Base-by-base conservation (phyloP, 345 rosid species). In the Theobroma cacao region DNA sequence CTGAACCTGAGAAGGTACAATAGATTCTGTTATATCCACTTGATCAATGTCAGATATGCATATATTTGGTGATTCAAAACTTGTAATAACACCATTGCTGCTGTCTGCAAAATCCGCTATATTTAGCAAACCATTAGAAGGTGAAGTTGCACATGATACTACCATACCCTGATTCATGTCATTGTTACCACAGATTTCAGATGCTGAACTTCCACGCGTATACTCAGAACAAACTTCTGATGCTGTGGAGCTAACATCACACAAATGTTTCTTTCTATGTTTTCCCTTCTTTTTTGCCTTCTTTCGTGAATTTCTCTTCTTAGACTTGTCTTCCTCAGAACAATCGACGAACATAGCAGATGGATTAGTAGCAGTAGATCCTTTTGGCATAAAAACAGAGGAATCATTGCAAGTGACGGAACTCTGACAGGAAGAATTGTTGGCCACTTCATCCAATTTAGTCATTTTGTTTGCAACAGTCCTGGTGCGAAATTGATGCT, bases 261-360 rank as follows among this genome's bases (percentile, higher is more conserved):
- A 33, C 17, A 77, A 62, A 79, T 58, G 60, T 61, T 78, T 86
- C 75, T 79, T 83, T 65, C 80, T 82, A 26, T 75, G 84, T 76
- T 77, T 84, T 75, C 83, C 85, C 77, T 82, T 89, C 85, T 69
- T 89, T 78, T 82, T 84, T 50, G 80, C 72, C 74, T 84, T 83
- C 75, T 75, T 85, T 72, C 73, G 82, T 8, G 73, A 81, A 72
- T 40, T 83, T 79, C 80, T 82, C 78, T 72, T 80, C 1, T 13
- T 71, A 24, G 58, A 28, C 64, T 80, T 78, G 12, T 85, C 80
- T 38, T 61, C 66, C 48, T 82, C 69, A 68, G 78, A 59, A 47
- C 63, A 69, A 34, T 78, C 67, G 36, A 55, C 30, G 28, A 70
- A 75, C 78, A 77, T 74, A 24, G 52, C 77, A 0, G 73, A 17